phyloP scores from a whole-genome alignment of 441 rosid genomes.

The Croton laevigatus region DNA sequence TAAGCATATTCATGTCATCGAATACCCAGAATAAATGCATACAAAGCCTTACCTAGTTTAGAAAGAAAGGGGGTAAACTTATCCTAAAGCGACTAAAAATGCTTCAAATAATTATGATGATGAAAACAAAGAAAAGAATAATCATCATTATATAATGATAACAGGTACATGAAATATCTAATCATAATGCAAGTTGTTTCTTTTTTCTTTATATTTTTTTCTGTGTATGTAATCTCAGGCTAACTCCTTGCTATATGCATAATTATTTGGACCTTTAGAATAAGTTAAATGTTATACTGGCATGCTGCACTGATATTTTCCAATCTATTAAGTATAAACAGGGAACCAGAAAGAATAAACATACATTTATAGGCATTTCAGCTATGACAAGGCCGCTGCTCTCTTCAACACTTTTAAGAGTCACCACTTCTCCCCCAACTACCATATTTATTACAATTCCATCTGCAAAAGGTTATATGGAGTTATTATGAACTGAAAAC shows the following conservation, averaged over 20 bases:
- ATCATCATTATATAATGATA: background rate
- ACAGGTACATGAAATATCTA: background rate
- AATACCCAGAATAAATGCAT: background rate
- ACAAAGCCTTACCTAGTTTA: background rate
- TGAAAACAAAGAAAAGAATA: background rate
- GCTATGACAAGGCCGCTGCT: conserved; percentile 60
- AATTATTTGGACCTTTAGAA: conserved; percentile 6
- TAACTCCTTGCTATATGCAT: conserved; percentile 10
- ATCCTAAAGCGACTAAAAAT: background rate
- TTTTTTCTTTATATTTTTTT: background rate
- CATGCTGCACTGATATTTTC: background rate
- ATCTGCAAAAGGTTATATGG: conserved; percentile 45
- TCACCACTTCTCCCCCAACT: conserved; percentile 85
- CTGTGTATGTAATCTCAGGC: background rate
- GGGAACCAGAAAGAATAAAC: conserved; percentile 18
- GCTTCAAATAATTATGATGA: background rate
- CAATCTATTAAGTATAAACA: background rate
- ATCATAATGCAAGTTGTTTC: background rate
- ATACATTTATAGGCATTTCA: conserved; percentile 91
- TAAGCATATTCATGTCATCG: conserved; percentile 13
- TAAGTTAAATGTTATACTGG: conserved; percentile 1
- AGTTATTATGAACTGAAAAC: conserved; percentile 11
- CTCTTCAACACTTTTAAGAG: conserved; percentile 75
- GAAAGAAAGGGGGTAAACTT: background rate
- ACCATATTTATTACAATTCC: conserved; percentile 90